Evolutionary conservation across 768 basidiomycete genomes (phyloP), one percentile per base, ranked within the genome.

Genomic region (Kwoniella newhampshirensis): DNA sequence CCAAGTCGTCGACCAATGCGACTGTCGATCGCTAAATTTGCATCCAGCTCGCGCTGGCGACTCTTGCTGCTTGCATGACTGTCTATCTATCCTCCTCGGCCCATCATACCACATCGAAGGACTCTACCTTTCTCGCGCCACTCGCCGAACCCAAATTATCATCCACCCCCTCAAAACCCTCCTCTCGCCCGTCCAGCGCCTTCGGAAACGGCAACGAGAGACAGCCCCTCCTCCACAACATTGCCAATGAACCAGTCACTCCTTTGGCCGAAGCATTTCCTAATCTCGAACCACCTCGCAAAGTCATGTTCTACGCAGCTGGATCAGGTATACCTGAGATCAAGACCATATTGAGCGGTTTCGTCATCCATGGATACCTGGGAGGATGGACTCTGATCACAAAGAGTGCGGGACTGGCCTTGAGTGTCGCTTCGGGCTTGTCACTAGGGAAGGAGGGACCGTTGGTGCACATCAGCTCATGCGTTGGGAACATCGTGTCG

Each of bases 251-350:
- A 36, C 48, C 59, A 2, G 30, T 50, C 18, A 61, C 53, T 3
- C 54, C 59, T 3, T 35, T 61, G 25, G 36, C 30, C 17, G 54
- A 61, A 43, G 59, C 59, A 6, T 55, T 37, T 21, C 52, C 51
- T 23, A 20, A 7, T 20, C 9, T 47, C 4, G 70, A 66, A 37
- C 54, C 59, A 17, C 67, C 68, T 26, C 83, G 91, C 52, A 84
- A 85, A 67, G 82, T 87, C 44, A 80, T 91, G 78, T 92, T 88
- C 78, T 96, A 91, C 71, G 91, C 96, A 9, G 91, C 91, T 18
- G 96, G 96, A 18, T 89, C 87, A 69, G 96, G 96, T 45, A 93
- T 98, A 54, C 92, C 93, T 0, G 94, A 99, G 76, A 87, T 99
- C 74, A 99, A 99, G 50, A 56, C 51, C 42, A 66, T 73, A 43